These are phyloP conservation scores for Ophiostoma montium DNA, from an alignment of 2,329 filamentous ascomycete species.

Conservation along the genomic window DNA sequence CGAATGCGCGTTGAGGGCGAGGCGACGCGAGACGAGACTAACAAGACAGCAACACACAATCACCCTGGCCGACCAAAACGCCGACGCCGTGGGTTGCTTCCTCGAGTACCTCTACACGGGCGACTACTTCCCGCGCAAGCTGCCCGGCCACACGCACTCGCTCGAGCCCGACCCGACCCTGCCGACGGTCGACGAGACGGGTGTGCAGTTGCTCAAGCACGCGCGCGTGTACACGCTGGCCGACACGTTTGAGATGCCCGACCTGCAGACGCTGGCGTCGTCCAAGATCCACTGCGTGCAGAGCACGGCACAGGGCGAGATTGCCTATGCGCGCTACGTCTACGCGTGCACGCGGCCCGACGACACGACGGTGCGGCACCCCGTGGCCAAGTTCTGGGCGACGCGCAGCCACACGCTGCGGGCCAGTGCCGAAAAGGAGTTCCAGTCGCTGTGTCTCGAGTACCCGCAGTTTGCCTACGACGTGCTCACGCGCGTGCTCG, in stretches of 20 bases:
- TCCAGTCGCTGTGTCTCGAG: slow-evolving; percentile 72
- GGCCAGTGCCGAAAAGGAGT: slow-evolving; percentile 74
- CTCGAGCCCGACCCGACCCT: slow-evolving; percentile 56
- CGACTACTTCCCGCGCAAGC: slow-evolving; percentile 69
- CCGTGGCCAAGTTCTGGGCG: slow-evolving; percentile 85
- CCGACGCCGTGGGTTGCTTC: slow-evolving; percentile 64
- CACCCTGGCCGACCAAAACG: slow-evolving; percentile 50
- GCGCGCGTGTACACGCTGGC: slow-evolving; percentile 82
- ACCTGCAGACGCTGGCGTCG: slow-evolving; percentile 63
- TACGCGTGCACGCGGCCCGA: slow-evolving; percentile 61
- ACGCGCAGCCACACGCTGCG: slow-evolving; percentile 66
- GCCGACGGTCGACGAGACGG: slow-evolving; percentile 59
- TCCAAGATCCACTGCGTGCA: slow-evolving; percentile 88
- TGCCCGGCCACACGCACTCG: slow-evolving; percentile 41
- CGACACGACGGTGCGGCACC: slow-evolving; percentile 61
- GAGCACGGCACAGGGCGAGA: slow-evolving; percentile 77
- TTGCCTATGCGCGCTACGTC: slow-evolving; percentile 81
- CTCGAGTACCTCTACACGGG: slow-evolving; percentile 74
- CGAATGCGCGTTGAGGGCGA: not conserved
- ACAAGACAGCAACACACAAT: slow-evolving; percentile 48
- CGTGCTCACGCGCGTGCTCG: slow-evolving; percentile 57
- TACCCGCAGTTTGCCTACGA: slow-evolving; percentile 89
- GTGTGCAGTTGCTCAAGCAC: slow-evolving; percentile 73
- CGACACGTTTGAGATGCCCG: slow-evolving; percentile 55
- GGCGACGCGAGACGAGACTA: not conserved